Conservation (phyloP, 495 filamentous ascomycete genomes). For the Talaromyces ruber region DNA sequence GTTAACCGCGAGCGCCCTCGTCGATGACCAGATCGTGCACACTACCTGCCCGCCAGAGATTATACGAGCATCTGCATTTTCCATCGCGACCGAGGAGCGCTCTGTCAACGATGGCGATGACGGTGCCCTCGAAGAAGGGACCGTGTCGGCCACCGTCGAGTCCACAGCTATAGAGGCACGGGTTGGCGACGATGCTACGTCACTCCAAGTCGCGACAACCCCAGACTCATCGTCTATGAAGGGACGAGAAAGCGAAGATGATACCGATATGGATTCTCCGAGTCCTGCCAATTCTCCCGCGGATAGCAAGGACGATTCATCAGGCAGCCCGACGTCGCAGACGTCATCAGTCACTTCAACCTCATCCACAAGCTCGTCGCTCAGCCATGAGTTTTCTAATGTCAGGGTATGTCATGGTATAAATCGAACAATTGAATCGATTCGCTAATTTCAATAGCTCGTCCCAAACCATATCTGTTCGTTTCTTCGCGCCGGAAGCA, state of each 20-base stretch:
- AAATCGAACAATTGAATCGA: not conserved
- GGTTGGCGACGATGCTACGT: constrained; percentile 5
- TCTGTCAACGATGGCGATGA: constrained; percentile 16
- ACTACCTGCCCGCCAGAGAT: constrained; percentile 51
- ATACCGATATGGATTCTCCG: constrained; percentile 22
- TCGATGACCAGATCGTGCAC: constrained; percentile 39
- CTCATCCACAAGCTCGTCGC: constrained; percentile 32
- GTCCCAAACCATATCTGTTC: constrained; percentile 58
- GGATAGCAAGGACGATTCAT: constrained; percentile 6
- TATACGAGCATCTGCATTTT: constrained; percentile 33
- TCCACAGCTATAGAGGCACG: not conserved
- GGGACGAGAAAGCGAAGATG: constrained; percentile 18
- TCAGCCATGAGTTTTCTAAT: constrained; percentile 60
- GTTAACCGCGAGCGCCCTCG: constrained; percentile 34
- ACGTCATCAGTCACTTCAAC: constrained; percentile 22
- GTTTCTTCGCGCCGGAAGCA: constrained; percentile 79
- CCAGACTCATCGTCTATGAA: constrained; percentile 9
- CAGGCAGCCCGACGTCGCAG: constrained; percentile 16
- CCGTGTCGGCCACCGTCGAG: not conserved
- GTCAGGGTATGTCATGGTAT: constrained; percentile 43
- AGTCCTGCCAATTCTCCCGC: constrained; percentile 25
- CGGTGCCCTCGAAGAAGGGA: constrained; percentile 8
- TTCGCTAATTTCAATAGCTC: constrained; percentile 24
- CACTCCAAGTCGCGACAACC: constrained; percentile 15
- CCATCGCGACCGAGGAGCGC: constrained; percentile 23